Evolutionary conservation across 2,329 filamentous ascomycete genomes (phyloP).

Genomic region (Talaromyces marneffei): DNA sequence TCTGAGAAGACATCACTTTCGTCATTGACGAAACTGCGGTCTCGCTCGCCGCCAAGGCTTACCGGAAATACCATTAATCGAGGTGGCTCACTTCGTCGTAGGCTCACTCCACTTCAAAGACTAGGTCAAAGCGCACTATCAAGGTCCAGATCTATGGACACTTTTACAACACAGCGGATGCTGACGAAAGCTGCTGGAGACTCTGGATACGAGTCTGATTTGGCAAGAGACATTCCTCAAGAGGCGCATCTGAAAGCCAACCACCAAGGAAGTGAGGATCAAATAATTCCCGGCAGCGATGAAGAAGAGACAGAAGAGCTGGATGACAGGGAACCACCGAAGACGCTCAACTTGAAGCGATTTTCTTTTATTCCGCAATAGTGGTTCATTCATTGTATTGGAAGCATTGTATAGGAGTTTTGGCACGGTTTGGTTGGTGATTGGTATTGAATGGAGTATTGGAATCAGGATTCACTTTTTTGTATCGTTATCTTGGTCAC

Average conservation of each 20-base stretch:
- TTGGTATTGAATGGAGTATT: neutral
- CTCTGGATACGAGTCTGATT: slow-evolving; percentile 18
- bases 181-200: slow-evolving; percentile 10
- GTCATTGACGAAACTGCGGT: neutral
- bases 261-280: slow-evolving; percentile 46
- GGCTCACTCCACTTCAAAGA: slow-evolving; percentile 38
- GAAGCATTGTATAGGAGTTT: slow-evolving; percentile 15
- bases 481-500: neutral
- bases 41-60: neutral
- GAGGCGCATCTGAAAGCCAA: neutral
- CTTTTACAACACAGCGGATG: slow-evolving; percentile 17
- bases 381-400: slow-evolving; percentile 1
- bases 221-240: slow-evolving; percentile 2
- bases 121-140: slow-evolving; percentile 36
- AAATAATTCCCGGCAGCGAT: slow-evolving; percentile 48
- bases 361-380: slow-evolving; percentile 32
- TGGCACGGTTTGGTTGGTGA: neutral
- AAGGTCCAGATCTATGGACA: slow-evolving; percentile 34
- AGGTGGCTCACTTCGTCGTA: slow-evolving; percentile 16
- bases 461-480: neutral
- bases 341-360: slow-evolving; percentile 30
- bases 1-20: neutral
- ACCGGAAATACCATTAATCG: slow-evolving; percentile 7
- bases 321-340: slow-evolving; percentile 11
- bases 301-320: slow-evolving; percentile 36